Conservation (phyloP, 495 filamentous ascomycete genomes). For the Penicillium ochrochloron region DNA sequence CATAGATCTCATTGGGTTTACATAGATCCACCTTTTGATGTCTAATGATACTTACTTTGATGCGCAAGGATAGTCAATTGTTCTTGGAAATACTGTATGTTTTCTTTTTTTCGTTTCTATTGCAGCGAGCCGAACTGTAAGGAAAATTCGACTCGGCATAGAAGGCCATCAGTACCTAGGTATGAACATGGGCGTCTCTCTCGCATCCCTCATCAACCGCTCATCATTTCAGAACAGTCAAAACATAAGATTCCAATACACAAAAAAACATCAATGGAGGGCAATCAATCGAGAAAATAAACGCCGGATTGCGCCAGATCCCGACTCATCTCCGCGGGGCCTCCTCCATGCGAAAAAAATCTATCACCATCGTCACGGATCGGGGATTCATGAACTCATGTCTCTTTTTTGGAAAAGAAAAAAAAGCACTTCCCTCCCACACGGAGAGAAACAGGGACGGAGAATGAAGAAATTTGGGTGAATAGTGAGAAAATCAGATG, state of each 20-base stretch:
- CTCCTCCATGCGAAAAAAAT: slow-evolving; percentile 37
- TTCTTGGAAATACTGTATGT: slow-evolving; percentile 1
- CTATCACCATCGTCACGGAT: slow-evolving; percentile 38
- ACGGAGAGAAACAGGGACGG: slow-evolving; percentile 20
- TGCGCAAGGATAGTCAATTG: neutral
- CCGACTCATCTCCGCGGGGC: slow-evolving; percentile 38
- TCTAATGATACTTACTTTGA: slow-evolving; percentile 4
- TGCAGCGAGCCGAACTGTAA: slow-evolving; percentile 1
- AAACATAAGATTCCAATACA: slow-evolving; percentile 33
- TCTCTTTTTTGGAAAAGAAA: slow-evolving; percentile 26
- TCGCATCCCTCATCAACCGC: slow-evolving; percentile 23
- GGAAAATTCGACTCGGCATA: neutral
- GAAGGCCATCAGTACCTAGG: slow-evolving; percentile 10
- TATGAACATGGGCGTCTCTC: slow-evolving; percentile 31
- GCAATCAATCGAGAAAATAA: slow-evolving; percentile 25
- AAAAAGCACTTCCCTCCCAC: slow-evolving; percentile 13
- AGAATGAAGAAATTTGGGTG: slow-evolving; percentile 22
- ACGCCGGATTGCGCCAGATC: slow-evolving; percentile 40
- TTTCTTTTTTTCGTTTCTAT: slow-evolving; percentile 1
- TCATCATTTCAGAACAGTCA: slow-evolving; percentile 27
- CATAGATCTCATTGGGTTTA: slow-evolving; percentile 7
- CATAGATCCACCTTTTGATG: neutral
- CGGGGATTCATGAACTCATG: slow-evolving; percentile 42
- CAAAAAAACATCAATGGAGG: slow-evolving; percentile 31
- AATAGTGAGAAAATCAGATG: slow-evolving; percentile 18